Percentiles rank a stretch among this genome's conserved stretches.
phyloP scores from a whole-genome alignment of 352 stramenopile genomes.

The Globisporangium echinulatum region DNA sequence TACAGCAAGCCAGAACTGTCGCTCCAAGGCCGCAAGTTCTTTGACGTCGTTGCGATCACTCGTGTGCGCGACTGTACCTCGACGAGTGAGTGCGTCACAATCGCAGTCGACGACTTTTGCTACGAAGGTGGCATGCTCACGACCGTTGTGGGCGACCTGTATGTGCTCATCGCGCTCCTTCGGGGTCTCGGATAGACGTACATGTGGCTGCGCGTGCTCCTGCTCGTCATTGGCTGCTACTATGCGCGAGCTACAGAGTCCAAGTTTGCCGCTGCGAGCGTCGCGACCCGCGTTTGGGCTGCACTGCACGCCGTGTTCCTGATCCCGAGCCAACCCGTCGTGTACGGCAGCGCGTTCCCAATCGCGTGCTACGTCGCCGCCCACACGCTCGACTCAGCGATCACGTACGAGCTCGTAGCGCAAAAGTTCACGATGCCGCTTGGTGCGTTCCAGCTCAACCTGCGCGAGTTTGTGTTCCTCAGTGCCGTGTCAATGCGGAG shows the following conservation, averaged over 20 bases:
- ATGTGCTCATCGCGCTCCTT: conserved; percentile 2
- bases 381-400: conserved; percentile 14
- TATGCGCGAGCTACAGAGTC: conserved; percentile 4
- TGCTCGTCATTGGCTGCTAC: conserved; percentile 15
- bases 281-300: not conserved
- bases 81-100: conserved; percentile 1
- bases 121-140: conserved; percentile 10
- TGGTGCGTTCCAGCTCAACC: conserved; percentile 10
- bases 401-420: conserved; percentile 4
- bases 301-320: conserved; percentile 8
- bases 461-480: conserved; percentile 12
- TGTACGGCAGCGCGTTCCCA: conserved; percentile 16
- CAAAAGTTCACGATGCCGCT: conserved; percentile 7
- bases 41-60: not conserved
- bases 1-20: not conserved
- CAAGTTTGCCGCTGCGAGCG: not conserved
- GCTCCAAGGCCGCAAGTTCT: conserved; percentile 6
- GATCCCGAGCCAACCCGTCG: conserved; percentile 15
- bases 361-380: conserved; percentile 15
- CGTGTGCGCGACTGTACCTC: conserved; percentile 13
- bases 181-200: conserved; percentile 13
- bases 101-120: conserved; percentile 11
- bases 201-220: conserved; percentile 2
- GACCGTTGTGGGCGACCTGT: conserved; percentile 5
- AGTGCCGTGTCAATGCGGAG: conserved; percentile 22